Conservation (phyloP, 2,329 filamentous ascomycete species). For the Aureobasidium sp. region DNA sequence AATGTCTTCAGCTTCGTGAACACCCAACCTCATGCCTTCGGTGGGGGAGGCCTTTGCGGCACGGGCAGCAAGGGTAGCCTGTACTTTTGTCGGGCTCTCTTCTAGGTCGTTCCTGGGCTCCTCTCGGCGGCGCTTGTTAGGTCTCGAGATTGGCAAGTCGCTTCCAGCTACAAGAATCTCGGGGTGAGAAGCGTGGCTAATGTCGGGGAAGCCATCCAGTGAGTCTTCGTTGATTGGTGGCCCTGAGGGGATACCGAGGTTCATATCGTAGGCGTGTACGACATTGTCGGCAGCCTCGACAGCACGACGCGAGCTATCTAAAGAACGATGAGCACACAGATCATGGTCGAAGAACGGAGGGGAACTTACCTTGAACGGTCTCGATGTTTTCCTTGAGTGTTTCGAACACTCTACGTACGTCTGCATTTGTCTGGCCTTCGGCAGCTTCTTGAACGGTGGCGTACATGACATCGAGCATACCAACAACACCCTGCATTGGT, state of each 20-base stretch:
- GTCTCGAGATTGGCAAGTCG: constrained; percentile 30
- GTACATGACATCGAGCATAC: constrained; percentile 70
- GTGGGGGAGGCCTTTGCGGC: constrained; percentile 16
- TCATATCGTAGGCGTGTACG: constrained; percentile 65
- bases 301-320: constrained; percentile 61
- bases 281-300: constrained; percentile 69
- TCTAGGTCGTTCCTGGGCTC: constrained; percentile 18
- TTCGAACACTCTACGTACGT: constrained; percentile 48
- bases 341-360: not conserved
- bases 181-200: constrained; percentile 21
- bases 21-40: constrained; percentile 19
- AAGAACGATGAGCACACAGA: constrained; percentile 13
- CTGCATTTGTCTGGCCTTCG: constrained; percentile 42
- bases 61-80: constrained; percentile 15
- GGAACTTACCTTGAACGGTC: constrained; percentile 52
- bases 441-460: constrained; percentile 60
- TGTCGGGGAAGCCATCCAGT: not conserved
- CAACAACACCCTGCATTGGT: constrained; percentile 67
- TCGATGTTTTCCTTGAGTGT: constrained; percentile 61
- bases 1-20: constrained; percentile 21
- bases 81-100: constrained; percentile 18
- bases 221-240: constrained; percentile 16
- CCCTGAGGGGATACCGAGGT: constrained; percentile 62
- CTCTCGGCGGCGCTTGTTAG: constrained; percentile 36
- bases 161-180: constrained; percentile 36